These are phyloP conservation scores for Porphyrellus cyaneotinctus DNA, from an alignment of 768 basidiomycete genomes.

Conservation along the genomic window DNA sequence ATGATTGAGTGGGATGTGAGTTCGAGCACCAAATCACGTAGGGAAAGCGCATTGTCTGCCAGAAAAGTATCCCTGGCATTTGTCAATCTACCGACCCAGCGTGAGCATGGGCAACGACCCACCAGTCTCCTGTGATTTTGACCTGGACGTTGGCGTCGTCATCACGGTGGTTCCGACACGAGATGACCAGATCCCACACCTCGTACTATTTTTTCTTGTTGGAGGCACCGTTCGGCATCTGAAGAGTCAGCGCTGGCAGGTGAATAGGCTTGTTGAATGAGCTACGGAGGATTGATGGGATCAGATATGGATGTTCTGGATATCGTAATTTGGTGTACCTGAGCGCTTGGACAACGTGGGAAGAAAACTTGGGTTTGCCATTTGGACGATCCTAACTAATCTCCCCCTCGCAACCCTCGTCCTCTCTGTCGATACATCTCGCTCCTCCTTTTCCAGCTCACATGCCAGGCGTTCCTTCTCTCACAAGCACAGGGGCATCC, in stretches of 20 bases:
- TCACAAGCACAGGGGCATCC: conserved; percentile 21
- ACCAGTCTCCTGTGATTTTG: conserved; percentile 94
- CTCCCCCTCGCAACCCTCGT: conserved; percentile 28
- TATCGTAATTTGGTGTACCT: conserved; percentile 41
- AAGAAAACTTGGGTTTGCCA: conserved; percentile 39
- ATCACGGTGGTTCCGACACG: conserved; percentile 65
- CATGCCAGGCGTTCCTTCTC: conserved; percentile 33
- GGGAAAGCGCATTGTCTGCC: conserved; percentile 47
- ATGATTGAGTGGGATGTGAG: conserved; percentile 64
- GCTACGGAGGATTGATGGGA: conserved; percentile 35
- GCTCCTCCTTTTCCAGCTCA: conserved; percentile 35
- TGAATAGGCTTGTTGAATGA: conserved; percentile 67
- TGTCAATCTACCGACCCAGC: conserved; percentile 1
- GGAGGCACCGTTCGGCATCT: conserved; percentile 58
- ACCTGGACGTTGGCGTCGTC: conserved; percentile 82
- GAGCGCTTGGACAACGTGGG: conserved; percentile 54
- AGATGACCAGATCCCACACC: conserved; percentile 82
- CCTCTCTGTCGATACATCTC: conserved; percentile 32
- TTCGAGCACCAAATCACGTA: conserved; percentile 66
- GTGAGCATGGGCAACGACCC: conserved; percentile 20
- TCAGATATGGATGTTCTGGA: conserved; percentile 7
- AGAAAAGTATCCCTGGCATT: conserved; percentile 69
- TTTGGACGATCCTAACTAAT: conserved; percentile 6
- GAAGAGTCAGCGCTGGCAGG: conserved; percentile 48
- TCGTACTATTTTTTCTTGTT: conserved; percentile 68